Conservation (phyloP, 108 stramenopile genomes). For the Chaetoceros muelleri region DNA sequence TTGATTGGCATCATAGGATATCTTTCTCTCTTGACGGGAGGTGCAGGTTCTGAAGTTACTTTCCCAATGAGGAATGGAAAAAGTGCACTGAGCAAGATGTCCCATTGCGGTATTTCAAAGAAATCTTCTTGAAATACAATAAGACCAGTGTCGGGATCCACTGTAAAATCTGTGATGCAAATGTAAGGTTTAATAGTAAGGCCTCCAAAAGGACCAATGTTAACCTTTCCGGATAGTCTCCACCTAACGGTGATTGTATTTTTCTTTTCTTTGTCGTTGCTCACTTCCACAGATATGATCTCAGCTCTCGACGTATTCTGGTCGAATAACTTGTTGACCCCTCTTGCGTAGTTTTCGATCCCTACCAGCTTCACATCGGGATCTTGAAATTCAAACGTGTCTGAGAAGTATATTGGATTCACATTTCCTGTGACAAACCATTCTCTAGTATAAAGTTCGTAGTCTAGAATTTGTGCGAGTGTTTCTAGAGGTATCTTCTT, state of each 20-base stretch:
- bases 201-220: constrained; percentile 48
- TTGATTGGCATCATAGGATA: constrained; percentile 18
- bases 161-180: constrained; percentile 60
- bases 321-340: constrained; percentile 62
- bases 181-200: constrained; percentile 80
- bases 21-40: constrained; percentile 24
- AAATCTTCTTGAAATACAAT: constrained; percentile 71
- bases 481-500: constrained; percentile 25
- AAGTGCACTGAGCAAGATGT: constrained; percentile 38
- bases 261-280: constrained; percentile 10
- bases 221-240: constrained; percentile 65
- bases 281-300: constrained; percentile 52
- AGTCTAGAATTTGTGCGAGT: constrained; percentile 40
- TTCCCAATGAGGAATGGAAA: constrained; percentile 70
- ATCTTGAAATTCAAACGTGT: constrained; percentile 72
- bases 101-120: constrained; percentile 62
- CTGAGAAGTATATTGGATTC: constrained; percentile 62
- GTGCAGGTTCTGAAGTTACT: constrained; percentile 37
- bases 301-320: constrained; percentile 57
- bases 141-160: constrained; percentile 48
- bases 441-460: constrained; percentile 54
- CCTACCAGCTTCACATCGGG: constrained; percentile 73
- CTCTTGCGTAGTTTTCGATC: constrained; percentile 64
- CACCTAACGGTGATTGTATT: constrained; percentile 68
- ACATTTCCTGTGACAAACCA: constrained; percentile 86